A percentile compares a stretch with the other conserved stretches of the same genome.
These are phyloP conservation scores for Aspergillus fischeri DNA, from an alignment of 2,329 filamentous ascomycete genomes.

Conservation along the genomic window DNA sequence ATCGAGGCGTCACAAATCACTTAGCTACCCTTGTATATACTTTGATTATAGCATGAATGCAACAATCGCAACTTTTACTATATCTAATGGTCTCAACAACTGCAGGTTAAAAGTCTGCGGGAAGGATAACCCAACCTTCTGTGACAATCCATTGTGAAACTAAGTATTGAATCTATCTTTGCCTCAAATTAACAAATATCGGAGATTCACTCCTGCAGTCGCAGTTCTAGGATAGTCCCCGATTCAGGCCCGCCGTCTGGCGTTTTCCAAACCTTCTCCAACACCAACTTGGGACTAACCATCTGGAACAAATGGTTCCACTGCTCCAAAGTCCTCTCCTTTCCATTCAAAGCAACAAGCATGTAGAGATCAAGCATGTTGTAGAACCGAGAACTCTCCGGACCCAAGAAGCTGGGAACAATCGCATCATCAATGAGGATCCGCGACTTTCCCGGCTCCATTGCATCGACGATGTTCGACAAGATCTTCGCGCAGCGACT, in stretches of 20 bases:
- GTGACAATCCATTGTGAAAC: background rate
- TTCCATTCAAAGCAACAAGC: background rate
- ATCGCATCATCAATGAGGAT: constrained; percentile 3
- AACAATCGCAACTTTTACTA: background rate
- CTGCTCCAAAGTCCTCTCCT: background rate
- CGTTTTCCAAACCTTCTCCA: background rate
- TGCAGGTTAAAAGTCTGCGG: too few species aligned
- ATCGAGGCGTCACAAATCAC: too few species aligned
- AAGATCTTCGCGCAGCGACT: background rate
- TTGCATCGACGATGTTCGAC: background rate
- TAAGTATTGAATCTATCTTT: background rate
- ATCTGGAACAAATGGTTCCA: background rate
- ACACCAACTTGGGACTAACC: background rate
- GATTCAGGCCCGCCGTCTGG: background rate
- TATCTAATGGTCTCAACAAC: too few species aligned
- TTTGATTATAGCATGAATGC: background rate
- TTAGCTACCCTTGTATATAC: background rate
- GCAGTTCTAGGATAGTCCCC: background rate
- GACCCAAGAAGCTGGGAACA: constrained; percentile 1
- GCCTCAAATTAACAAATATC: too few species aligned
- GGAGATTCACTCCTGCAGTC: background rate
- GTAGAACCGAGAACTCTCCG: background rate
- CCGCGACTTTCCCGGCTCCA: constrained; percentile 1
- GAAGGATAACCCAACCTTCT: too few species aligned
- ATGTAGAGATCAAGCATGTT: background rate